Conservation (phyloP, 306 rosid species). For the Castanea crenata region DNA sequence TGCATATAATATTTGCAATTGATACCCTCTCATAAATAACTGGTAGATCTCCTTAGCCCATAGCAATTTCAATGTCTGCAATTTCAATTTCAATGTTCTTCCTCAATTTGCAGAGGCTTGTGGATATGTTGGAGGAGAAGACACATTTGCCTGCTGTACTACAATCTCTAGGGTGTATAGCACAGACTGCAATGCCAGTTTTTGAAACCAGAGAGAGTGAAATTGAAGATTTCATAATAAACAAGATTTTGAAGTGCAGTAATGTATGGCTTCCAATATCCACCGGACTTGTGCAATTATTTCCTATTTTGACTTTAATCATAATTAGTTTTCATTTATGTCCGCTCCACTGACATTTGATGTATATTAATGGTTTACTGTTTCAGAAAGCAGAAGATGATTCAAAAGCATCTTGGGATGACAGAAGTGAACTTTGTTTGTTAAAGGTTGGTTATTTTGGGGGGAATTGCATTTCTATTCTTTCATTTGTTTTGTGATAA, state of each 20-base stretch:
- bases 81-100: background rate
- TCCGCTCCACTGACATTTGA: background rate
- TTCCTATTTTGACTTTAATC: constrained; percentile 25
- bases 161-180: constrained; percentile 96
- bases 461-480: constrained; percentile 17
- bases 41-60: background rate
- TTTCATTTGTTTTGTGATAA: constrained; percentile 7
- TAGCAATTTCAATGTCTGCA: constrained; percentile 1
- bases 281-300: constrained; percentile 2
- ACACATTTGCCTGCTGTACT: constrained; percentile 86
- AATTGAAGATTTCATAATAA: constrained; percentile 67
- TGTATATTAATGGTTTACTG: constrained; percentile 21
- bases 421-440: constrained; percentile 79
- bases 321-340: constrained; percentile 28
- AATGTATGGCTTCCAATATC: constrained; percentile 51
- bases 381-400: constrained; percentile 72
- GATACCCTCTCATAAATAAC: constrained; percentile 7
- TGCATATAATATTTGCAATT: too few relatives aligned
- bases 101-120: constrained; percentile 71
- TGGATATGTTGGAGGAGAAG: constrained; percentile 82
- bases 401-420: constrained; percentile 64
- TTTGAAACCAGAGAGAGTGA: constrained; percentile 93
- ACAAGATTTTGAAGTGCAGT: constrained; percentile 63
- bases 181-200: constrained; percentile 94
- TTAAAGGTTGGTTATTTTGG: constrained; percentile 62